Percentiles rank a stretch among this genome's conserved stretches.
Evolutionary conservation across 2,329 filamentous ascomycete genomes (phyloP).

Genomic region (Triangularia setosa): DNA sequence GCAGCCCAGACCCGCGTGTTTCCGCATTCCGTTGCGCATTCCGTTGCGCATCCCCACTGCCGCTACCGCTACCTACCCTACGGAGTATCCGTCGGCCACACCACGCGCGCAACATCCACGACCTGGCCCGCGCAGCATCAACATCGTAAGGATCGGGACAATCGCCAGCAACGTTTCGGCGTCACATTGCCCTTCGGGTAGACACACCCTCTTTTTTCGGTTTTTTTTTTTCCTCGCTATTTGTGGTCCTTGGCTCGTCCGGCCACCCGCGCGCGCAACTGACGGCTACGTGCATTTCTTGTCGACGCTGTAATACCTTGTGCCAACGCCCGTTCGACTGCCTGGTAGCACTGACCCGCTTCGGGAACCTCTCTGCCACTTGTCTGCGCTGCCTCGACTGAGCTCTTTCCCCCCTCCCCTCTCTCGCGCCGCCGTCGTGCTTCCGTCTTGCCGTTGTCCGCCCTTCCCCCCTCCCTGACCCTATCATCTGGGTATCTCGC

Average conservation of each 20-base stretch:
- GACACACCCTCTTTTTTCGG: slow-evolving; percentile 14
- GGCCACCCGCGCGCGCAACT: slow-evolving; percentile 5
- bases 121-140: slow-evolving; percentile 7
- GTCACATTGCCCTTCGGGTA: slow-evolving; percentile 23
- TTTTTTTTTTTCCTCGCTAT: too few species aligned
- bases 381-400: background rate
- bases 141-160: slow-evolving; percentile 12
- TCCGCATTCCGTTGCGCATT: background rate
- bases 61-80: background rate
- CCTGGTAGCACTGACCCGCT: slow-evolving; percentile 7
- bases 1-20: background rate
- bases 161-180: slow-evolving; percentile 21
- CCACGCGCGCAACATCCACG: background rate
- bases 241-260: background rate
- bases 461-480: background rate
- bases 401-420: background rate
- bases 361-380: background rate
- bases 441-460: slow-evolving; percentile 5
- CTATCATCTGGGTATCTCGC: slow-evolving; percentile 1
- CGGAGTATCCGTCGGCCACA: slow-evolving; percentile 1
- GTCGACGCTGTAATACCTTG: slow-evolving; percentile 28
- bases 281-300: slow-evolving; percentile 28
- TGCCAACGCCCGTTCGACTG: slow-evolving; percentile 21
- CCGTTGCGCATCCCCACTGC: background rate
- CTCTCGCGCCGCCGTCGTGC: slow-evolving; percentile 6